Percentiles rank a stretch among this genome's conserved stretches.
phyloP scores from a whole-genome alignment of 2,329 filamentous ascomycete genomes.

The Sporothrix globosa region DNA sequence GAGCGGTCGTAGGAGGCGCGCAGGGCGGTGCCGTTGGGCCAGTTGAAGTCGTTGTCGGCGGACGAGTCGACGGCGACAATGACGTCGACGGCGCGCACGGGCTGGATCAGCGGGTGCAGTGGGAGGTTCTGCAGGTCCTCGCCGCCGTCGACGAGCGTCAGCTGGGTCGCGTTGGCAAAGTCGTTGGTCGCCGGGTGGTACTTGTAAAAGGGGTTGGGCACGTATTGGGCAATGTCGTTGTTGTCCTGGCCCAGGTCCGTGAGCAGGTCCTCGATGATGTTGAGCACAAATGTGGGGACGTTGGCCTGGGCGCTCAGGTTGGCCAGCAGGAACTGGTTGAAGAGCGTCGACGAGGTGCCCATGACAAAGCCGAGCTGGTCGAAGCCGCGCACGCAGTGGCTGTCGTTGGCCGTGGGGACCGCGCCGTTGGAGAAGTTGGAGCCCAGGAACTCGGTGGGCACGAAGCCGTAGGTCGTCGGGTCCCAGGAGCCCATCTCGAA shows the following conservation, averaged over 20 bases:
- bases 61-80: constrained; percentile 68
- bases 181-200: constrained; percentile 51
- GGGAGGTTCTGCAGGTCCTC: constrained; percentile 56
- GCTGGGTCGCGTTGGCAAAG: constrained; percentile 43
- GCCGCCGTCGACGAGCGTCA: constrained; percentile 57
- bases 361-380: constrained; percentile 83
- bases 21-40: constrained; percentile 64
- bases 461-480: constrained; percentile 61
- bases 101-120: constrained; percentile 55
- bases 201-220: constrained; percentile 62
- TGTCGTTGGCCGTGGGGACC: constrained; percentile 57
- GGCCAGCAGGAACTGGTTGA: constrained; percentile 74
- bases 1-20: constrained; percentile 61
- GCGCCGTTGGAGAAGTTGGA: constrained; percentile 59
- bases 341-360: constrained; percentile 82
- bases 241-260: constrained; percentile 55
- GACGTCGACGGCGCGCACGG: constrained; percentile 59
- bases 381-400: constrained; percentile 72
- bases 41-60: constrained; percentile 61
- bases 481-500: constrained; percentile 70
- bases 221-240: constrained; percentile 57
- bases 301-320: constrained; percentile 56
- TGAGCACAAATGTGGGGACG: constrained; percentile 54
- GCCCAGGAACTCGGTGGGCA: constrained; percentile 62
- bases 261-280: constrained; percentile 58